Percentiles rank a stretch among this genome's conserved stretches.
Conservation (phyloP, 2,329 filamentous ascomycete species). For the Fusarium compactum region DNA sequence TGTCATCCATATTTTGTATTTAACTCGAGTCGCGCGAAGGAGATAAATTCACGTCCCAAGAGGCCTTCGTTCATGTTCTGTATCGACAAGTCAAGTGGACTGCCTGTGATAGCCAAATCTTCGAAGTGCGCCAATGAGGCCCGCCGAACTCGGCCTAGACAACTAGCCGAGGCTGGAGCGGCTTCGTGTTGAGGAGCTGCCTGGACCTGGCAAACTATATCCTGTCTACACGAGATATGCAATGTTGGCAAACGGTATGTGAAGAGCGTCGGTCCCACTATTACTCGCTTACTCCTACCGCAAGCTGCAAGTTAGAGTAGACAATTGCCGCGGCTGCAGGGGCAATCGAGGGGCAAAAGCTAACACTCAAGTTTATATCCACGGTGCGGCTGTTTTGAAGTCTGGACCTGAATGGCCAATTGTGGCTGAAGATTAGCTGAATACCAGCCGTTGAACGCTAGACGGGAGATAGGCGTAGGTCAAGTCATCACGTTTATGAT, state of each 20-base stretch:
- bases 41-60: too few species aligned
- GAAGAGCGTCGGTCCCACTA: not conserved
- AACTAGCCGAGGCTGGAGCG: accelerated
- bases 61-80: not conserved
- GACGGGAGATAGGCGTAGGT: not conserved
- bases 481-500: too few species aligned
- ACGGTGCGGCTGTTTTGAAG: not conserved
- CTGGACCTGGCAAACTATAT: not conserved
- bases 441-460: not conserved
- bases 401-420: not conserved
- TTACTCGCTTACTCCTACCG: not conserved
- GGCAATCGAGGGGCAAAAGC: not conserved
- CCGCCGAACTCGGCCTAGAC: accelerated
- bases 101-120: not conserved
- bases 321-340: not conserved
- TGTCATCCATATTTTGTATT: too few species aligned
- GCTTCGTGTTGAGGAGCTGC: not conserved
- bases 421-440: not conserved
- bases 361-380: not conserved
- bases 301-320: not conserved
- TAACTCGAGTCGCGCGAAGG: too few species aligned
- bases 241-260: not conserved
- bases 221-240: not conserved
- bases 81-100: accelerated
- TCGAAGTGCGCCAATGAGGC: accelerated